Evolutionary conservation across 2,329 filamentous ascomycete species (phyloP).

Genomic region (Cytospora chrysosperma): DNA sequence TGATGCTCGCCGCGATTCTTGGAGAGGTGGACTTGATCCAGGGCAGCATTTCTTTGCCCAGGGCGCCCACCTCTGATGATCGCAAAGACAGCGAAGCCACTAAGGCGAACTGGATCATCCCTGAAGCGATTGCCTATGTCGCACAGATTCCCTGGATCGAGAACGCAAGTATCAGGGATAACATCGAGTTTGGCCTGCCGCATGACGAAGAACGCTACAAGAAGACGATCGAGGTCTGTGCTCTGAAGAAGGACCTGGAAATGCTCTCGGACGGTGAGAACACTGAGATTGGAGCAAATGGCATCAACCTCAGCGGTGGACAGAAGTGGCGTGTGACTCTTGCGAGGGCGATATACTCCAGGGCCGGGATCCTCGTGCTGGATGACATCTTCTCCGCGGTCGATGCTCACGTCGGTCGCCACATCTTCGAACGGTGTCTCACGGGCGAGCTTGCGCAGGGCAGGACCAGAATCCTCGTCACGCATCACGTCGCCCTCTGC

Average conservation of each 20-base stretch:
- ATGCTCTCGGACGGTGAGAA: conserved; percentile 74
- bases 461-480: conserved; percentile 75
- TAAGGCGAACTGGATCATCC: conserved; percentile 65
- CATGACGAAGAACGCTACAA: conserved; percentile 67
- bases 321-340: conserved; percentile 82
- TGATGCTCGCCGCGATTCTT: conserved; percentile 70
- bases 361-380: conserved; percentile 72
- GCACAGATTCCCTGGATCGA: conserved; percentile 84
- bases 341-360: conserved; percentile 75
- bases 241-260: conserved; percentile 71
- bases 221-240: conserved; percentile 70
- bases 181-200: conserved; percentile 75
- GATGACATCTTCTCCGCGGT: conserved; percentile 85
- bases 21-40: conserved; percentile 70
- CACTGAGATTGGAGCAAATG: conserved; percentile 81
- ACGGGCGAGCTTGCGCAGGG: conserved; percentile 67
- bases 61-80: conserved; percentile 48
- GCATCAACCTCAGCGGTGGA: conserved; percentile 80
- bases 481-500: conserved; percentile 74
- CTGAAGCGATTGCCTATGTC: conserved; percentile 70
- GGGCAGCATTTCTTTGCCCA: conserved; percentile 59
- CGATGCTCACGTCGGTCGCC: conserved; percentile 76
- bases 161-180: conserved; percentile 75
- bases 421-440: conserved; percentile 75
- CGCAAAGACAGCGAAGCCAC: conserved; percentile 64